Percentiles rank a stretch among this genome's conserved stretches.
Conservation (phyloP, 176 grass and related monocot genomes). For the Lolium rigidum region DNA sequence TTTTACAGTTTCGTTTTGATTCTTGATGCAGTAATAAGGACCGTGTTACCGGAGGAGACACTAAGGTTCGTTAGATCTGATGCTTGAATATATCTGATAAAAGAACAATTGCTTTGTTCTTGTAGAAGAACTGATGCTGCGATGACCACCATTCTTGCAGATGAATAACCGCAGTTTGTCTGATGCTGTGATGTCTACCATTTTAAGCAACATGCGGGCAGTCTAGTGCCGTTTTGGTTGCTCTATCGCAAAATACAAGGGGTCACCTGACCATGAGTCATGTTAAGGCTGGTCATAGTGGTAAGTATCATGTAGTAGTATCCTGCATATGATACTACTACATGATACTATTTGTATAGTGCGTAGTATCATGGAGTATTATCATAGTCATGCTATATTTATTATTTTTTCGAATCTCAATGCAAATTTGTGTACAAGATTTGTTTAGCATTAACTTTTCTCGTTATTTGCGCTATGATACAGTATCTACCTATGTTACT, state of each 20-base stretch:
- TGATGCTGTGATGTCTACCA: neutral
- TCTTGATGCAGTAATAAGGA: neutral
- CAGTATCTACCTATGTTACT: no score
- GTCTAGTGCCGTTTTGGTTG: neutral
- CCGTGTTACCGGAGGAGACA: neutral
- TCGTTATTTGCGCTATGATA: no score
- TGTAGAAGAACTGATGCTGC: neutral
- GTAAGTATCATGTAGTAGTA: no score
- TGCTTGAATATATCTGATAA: constrained; percentile 15
- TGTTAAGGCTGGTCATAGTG: no score
- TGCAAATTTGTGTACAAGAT: no score
- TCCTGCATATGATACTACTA: no score
- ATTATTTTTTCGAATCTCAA: no score
- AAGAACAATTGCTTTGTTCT: constrained; percentile 22
- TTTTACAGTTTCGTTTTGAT: neutral
- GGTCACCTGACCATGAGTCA: neutral
- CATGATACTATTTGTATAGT: no score
- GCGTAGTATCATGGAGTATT: no score
- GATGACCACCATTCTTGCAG: neutral
- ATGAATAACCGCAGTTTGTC: no score
- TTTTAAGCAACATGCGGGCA: neutral
- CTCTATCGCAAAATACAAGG: neutral
- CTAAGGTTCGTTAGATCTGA: neutral
- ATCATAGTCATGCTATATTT: no score
- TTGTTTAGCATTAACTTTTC: no score